Base-by-base conservation (phyloP, 495 filamentous ascomycete species). In the Hypoxylon intermedium region DNA sequence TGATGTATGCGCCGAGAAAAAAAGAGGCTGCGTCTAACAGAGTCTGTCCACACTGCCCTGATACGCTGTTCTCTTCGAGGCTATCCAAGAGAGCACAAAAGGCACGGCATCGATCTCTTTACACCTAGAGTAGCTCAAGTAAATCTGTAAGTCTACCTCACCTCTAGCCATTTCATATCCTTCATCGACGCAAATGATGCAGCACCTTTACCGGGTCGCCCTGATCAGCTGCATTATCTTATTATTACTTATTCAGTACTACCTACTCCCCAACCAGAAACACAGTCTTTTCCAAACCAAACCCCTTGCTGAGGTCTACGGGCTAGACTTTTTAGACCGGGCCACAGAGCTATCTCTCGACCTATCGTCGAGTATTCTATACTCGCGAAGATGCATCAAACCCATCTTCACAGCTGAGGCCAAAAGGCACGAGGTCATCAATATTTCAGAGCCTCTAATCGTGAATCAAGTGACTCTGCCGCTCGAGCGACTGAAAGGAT, bases 351-450 rank as follows among this genome's bases (percentile, higher is more conserved):
- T 23, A 23, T 16, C 24, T 12, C 40, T 43, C 9, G 19, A 43
- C n/a, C 13, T 43, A 13, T 43, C 40, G 2, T 19, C 40, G 9
- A 43, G 19, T 19, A 23, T 43, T 9, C 21, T 3, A 13, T 43
- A 43, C 40, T 43, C 40, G 21, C 40, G 40, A 18, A 26, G 19
- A 43, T 43, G 40, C 9, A 43, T 43, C 18, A 6, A 43, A 19
- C 19, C 19, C 13, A 9, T 11, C 12, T 26, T 43, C 9, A 11
- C 40, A 21, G 6, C 40, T 19, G 6, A 23, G 19, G 40, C 40
- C 6, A 21, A 21, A 23, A 21, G 40, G 21, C 40, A 13, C 3
- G 40, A 43, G 9, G 40, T 43, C 5, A 19, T 26, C 19, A 24
- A 43, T 13, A 18, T 43, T 7, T 43, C 40, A 5, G 2, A n/a